These are phyloP conservation scores for Nakazawaea anatomiae DNA, from an alignment of 805 yeast genomes.

Conservation along the genomic window DNA sequence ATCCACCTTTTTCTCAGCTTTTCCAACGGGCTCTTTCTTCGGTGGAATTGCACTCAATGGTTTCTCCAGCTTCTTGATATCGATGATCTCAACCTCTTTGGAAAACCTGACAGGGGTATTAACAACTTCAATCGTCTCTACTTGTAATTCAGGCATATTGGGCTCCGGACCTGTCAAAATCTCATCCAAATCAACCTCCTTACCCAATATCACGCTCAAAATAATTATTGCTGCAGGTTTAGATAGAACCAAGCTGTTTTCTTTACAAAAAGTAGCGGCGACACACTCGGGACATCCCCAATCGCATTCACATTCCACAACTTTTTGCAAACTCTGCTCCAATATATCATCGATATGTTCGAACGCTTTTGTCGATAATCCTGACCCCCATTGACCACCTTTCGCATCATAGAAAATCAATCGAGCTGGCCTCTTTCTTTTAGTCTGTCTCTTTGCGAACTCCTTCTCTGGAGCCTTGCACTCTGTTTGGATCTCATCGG, in stretches of 20 bases:
- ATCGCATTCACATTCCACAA: slow-evolving; percentile 61
- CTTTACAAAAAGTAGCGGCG: slow-evolving; percentile 78
- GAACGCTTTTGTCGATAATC: slow-evolving; percentile 73
- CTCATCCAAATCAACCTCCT: slow-evolving; percentile 38
- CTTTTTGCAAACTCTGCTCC: slow-evolving; percentile 48
- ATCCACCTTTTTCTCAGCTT: background rate
- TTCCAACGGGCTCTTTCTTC: slow-evolving; percentile 18
- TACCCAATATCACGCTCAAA: slow-evolving; percentile 54
- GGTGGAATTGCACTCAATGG: slow-evolving; percentile 15
- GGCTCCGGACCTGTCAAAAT: slow-evolving; percentile 70
- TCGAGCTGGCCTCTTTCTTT: slow-evolving; percentile 79
- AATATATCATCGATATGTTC: slow-evolving; percentile 69
- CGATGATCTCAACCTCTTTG: slow-evolving; percentile 50
- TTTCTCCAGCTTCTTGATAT: slow-evolving; percentile 24
- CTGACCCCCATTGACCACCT: slow-evolving; percentile 78
- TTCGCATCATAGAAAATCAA: slow-evolving; percentile 77
- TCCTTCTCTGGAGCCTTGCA: slow-evolving; percentile 98
- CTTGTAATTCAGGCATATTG: slow-evolving; percentile 60
- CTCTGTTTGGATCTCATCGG: slow-evolving; percentile 81
- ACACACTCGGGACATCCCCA: slow-evolving; percentile 81
- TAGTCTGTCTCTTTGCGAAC: slow-evolving; percentile 69
- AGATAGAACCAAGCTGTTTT: slow-evolving; percentile 74
- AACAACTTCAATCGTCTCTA: slow-evolving; percentile 64
- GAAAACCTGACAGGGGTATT: slow-evolving; percentile 55
- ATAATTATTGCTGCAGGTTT: slow-evolving; percentile 80